Percentiles rank a stretch among this genome's conserved stretches.
These are phyloP conservation scores for Colletotrichum sansevieriae DNA, from an alignment of 2,329 filamentous ascomycete species.

Conservation along the genomic window DNA sequence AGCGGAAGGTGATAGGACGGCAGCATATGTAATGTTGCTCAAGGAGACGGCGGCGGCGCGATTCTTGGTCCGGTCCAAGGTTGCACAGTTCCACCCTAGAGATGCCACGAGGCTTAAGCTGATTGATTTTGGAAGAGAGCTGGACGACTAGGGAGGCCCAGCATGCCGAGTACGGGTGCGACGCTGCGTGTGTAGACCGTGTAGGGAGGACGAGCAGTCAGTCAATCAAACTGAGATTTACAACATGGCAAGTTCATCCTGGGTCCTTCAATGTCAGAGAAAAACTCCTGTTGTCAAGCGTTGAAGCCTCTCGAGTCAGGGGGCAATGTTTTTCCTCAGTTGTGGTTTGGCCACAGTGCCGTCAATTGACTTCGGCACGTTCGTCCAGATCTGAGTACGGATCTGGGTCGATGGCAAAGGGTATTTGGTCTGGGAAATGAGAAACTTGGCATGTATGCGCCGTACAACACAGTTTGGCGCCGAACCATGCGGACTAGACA, in stretches of 20 bases:
- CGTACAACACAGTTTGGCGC: conserved; percentile 3
- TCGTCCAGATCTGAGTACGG: conserved; percentile 17
- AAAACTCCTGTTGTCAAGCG: conserved; percentile 39
- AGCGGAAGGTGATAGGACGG: conserved; percentile 66
- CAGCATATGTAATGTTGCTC: conserved; percentile 69
- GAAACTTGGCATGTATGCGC: conserved; percentile 27
- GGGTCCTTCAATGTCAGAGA: conserved; percentile 35
- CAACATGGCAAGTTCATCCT: conserved; percentile 12
- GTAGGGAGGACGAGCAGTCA: conserved; percentile 30
- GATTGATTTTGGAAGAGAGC: conserved; percentile 73
- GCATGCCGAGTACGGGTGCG: conserved; percentile 34
- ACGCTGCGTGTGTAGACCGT: conserved; percentile 29
- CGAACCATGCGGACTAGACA: conserved; percentile 11
- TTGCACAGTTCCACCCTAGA: conserved; percentile 74
- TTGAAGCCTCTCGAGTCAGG: conserved; percentile 26
- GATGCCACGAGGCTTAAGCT: conserved; percentile 71
- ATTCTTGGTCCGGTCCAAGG: conserved; percentile 74
- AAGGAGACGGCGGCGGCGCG: conserved; percentile 73
- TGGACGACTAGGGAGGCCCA: conserved; percentile 62
- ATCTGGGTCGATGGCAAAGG: conserved; percentile 7
- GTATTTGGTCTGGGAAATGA: conserved; percentile 19
- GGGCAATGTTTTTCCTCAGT: not conserved
- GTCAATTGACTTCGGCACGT: conserved; percentile 29
- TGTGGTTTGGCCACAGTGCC: conserved; percentile 30
- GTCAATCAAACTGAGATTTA: conserved; percentile 32